Base-by-base conservation (phyloP, 2,329 filamentous ascomycete species). In the Apiospora malaysiana region DNA sequence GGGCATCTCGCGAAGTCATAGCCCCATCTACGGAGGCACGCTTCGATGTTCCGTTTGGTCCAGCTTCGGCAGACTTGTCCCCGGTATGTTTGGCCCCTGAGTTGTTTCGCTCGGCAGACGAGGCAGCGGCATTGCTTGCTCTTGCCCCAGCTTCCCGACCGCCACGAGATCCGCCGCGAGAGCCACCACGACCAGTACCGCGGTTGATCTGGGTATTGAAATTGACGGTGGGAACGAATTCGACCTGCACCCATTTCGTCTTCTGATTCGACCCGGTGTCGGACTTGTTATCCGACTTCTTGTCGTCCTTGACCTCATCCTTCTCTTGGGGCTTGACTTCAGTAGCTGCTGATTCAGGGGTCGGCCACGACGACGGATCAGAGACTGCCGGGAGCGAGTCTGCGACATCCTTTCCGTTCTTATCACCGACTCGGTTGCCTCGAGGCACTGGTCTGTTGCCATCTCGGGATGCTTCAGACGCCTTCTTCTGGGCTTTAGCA, bases 321-420 rank as follows among this genome's bases (percentile, higher is more conserved):
- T 87, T 86, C 1, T 86, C 82, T 81, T 94, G 94, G 77, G 91
- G 91, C 82, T 93, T 93, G 73, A 93, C 89, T 75, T 96, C 94
- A 68, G 91, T 90, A 69, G 92, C 89, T 1, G 91, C 92, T 68
- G 87, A 91, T 76, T 97, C 94, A 0, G 94, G 94, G 2, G 95
- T 98, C 21, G 96, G 96, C 96, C 96, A 99, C 25, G 91, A 91
- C 69, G 90, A 85, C 68, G 93, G 87, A 80, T 98, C 95, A 71
- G 89, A 90, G 66, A 94, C 92, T 2, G 93, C 87, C 37, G 93
- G 93, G 5, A 85, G 78, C 2, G 82, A 73, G 32, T 81, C 82
- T 18, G 76, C 69, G 16, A 74, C 40, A 10, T 66, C 66, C 49
- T 79, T 82, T 2, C 81, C 80, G 16, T 84, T 84, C 73, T 83